Evolutionary conservation across 495 filamentous ascomycete species (phyloP).

Genomic region (Aspergillus ostianus): DNA sequence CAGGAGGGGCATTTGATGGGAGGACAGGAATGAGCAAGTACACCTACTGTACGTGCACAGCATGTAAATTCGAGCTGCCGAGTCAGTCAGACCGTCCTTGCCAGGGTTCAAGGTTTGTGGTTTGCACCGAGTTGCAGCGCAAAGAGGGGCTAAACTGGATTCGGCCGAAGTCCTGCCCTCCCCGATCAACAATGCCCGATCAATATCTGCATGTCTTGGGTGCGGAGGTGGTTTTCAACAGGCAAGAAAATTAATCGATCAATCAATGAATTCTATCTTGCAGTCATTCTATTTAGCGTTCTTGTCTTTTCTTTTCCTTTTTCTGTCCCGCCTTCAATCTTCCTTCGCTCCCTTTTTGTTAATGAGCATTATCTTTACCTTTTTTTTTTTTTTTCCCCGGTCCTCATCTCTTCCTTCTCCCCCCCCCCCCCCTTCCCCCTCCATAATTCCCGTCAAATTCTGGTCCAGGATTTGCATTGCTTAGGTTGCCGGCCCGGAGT

Average conservation of each 20-base stretch:
- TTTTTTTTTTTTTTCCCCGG: too few relatives aligned
- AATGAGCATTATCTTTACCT: not conserved
- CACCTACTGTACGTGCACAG: too few relatives aligned
- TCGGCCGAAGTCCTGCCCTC: slow-evolving; percentile 9
- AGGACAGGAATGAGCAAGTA: not conserved
- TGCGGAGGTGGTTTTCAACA: not conserved
- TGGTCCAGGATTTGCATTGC: slow-evolving; percentile 21
- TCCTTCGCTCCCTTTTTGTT: not conserved
- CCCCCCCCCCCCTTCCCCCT: not conserved
- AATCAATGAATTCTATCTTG: not conserved
- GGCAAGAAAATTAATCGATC: not conserved
- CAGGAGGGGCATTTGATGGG: not conserved
- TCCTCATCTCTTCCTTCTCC: not conserved
- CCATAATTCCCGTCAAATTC: slow-evolving; percentile 2
- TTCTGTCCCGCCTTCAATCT: too few relatives aligned
- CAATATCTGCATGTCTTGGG: slow-evolving; percentile 12
- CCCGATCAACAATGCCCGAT: slow-evolving; percentile 14
- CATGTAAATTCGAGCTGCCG: slow-evolving; percentile 2
- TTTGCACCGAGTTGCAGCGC: slow-evolving; percentile 5
- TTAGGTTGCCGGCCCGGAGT: slow-evolving; percentile 31
- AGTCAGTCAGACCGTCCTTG: slow-evolving; percentile 2
- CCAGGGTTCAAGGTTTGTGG: slow-evolving; percentile 8
- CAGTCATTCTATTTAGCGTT: not conserved
- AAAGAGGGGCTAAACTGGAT: slow-evolving; percentile 5
- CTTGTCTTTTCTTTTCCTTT: not conserved